Base-by-base conservation (phyloP, 805 yeast genomes). In the Yamadazyma laniorum region DNA sequence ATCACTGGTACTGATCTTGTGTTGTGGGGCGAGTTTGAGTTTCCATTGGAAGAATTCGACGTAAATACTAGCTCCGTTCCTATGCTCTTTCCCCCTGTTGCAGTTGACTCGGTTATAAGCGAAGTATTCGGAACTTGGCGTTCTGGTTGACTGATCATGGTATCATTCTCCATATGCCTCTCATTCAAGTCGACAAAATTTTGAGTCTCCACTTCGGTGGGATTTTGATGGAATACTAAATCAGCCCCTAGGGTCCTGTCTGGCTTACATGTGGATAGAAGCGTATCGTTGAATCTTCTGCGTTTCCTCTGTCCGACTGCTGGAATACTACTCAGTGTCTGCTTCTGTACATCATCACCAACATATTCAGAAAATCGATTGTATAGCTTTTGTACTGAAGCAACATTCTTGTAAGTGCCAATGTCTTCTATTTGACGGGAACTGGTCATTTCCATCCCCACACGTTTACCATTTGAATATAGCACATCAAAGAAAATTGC, bases 61-160 rank as follows among this genome's bases (percentile, higher is more conserved):
- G 38, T 23, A 13, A 23, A 9, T 4, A 33, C 18, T 6, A 13
- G 14, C 27, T 23, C 37, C 11, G 14, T 34, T n/a, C 15, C 17
- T 6, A 18, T 5, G 5, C 15, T 16, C n/a, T 14, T 22, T 33
- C 21, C 18, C n/a, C 9, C 14, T 6, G 13, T 21, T 8, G 31
- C 8, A 16, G 29, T 18, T 3, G 25, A 23, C 18, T 35, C 39
- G 18, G 40, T 17, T 36, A 30, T 22, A 5, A 25, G 13, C 4
- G 40, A 36, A 5, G 40, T 36, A 21, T 36, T 36, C 11, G 33
- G 33, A n/a, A 36, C 40, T 26, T 36, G 40, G n/a, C 34, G 32
- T 9, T 27, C 29, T 12, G 23, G 12, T 18, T 35, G 39, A 14
- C 39, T 35, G 25, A 35, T 23, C 29, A 35, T 22, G 3, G 39